phyloP scores from a whole-genome alignment of 768 basidiomycete genomes.

The Favolaschia claudopus region DNA sequence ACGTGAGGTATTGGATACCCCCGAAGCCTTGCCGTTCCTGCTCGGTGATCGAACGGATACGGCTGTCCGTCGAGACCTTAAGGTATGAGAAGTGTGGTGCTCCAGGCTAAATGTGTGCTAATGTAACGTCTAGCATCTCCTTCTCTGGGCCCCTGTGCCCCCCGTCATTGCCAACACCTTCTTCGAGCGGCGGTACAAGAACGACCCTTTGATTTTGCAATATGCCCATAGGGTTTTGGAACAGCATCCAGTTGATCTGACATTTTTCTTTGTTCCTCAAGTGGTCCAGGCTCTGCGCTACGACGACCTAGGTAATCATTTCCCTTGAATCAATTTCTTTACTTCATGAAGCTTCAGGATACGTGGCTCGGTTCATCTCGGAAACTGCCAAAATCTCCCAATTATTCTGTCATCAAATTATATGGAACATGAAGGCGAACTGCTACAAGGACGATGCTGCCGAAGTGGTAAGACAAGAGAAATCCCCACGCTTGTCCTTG shows the following conservation, averaged over 20 bases:
- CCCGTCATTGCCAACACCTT: slow-evolving; percentile 83
- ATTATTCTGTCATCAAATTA: slow-evolving; percentile 98
- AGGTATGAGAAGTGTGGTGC: slow-evolving; percentile 46
- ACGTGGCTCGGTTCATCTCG: slow-evolving; percentile 94
- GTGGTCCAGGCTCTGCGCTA: slow-evolving; percentile 95
- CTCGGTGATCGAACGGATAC: slow-evolving; percentile 75
- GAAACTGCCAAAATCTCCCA: slow-evolving; percentile 98
- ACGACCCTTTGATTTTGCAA: slow-evolving; percentile 88
- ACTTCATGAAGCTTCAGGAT: slow-evolving; percentile 58
- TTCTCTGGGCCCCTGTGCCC: slow-evolving; percentile 89
- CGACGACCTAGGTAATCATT: slow-evolving; percentile 78
- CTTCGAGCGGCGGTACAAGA: slow-evolving; percentile 86
- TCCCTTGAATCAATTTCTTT: background rate
- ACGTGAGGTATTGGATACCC: slow-evolving; percentile 69
- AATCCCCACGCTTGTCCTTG: slow-evolving; percentile 20
- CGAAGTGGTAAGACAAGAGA: slow-evolving; percentile 82
- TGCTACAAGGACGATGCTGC: slow-evolving; percentile 91
- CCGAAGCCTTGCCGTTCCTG: slow-evolving; percentile 84
- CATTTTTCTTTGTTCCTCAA: slow-evolving; percentile 99
- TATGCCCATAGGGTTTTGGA: slow-evolving; percentile 96
- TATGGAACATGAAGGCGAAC: slow-evolving; percentile 99
- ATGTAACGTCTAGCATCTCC: slow-evolving; percentile 65
- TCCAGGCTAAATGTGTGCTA: background rate
- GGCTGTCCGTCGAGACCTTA: slow-evolving; percentile 70
- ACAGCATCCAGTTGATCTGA: slow-evolving; percentile 92